Evolutionary conservation across 2,329 filamentous ascomycete species (phyloP).

Genomic region (Dothidotthia symphoricarpi): DNA sequence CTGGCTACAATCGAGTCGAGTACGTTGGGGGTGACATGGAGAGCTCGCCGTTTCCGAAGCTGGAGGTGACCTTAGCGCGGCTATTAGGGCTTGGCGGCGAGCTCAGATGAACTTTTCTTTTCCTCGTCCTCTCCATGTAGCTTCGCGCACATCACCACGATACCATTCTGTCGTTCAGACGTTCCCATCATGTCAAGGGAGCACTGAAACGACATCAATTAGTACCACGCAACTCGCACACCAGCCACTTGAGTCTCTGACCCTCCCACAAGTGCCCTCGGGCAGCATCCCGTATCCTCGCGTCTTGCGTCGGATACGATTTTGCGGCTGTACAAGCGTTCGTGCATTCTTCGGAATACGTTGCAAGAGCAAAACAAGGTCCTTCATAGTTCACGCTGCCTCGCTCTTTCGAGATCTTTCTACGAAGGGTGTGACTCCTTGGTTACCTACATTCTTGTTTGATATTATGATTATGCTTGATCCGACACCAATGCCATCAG

Average conservation of each 20-base stretch:
- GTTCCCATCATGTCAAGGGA: neutral
- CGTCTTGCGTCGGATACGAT: conserved; percentile 50
- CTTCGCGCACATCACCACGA: neutral
- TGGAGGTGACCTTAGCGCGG: conserved; percentile 11
- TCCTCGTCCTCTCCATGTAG: neutral
- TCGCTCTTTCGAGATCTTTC: conserved; percentile 46
- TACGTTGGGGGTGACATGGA: conserved; percentile 4
- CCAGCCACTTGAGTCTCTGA: conserved; percentile 50
- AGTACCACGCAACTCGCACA: conserved; percentile 34
- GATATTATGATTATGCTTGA: too few species aligned
- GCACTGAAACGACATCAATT: too few species aligned
- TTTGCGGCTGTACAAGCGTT: conserved; percentile 43
- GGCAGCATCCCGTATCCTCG: conserved; percentile 46
- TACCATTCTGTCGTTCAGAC: too few species aligned
- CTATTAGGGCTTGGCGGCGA: conserved; percentile 12
- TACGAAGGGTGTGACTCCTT: conserved; percentile 54
- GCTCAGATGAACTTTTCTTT: conserved; percentile 13
- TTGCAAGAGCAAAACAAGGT: conserved; percentile 51
- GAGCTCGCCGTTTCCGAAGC: conserved; percentile 20
- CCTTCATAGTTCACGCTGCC: conserved; percentile 57
- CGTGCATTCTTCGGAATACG: conserved; percentile 34
- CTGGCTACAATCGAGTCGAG: conserved; percentile 5
- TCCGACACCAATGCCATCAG: conserved; percentile 29
- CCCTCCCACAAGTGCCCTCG: conserved; percentile 47
- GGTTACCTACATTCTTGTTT: conserved; percentile 47